phyloP scores from a whole-genome alignment of 1,284 basidiomycete species.

The Trametes versicolor region DNA sequence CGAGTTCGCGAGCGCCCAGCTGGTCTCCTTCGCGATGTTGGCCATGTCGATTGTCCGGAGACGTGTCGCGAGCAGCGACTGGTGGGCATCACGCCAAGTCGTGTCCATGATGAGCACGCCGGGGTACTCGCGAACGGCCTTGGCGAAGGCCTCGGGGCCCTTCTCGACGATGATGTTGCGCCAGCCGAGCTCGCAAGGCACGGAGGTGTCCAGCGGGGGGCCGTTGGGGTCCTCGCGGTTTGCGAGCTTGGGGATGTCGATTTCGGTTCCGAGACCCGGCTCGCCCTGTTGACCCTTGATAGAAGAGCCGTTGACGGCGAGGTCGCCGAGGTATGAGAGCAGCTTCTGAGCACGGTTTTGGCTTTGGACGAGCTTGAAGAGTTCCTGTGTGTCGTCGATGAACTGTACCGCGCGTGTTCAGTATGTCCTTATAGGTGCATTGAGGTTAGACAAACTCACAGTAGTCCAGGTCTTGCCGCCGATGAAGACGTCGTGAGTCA shows the following conservation, averaged over 20 bases:
- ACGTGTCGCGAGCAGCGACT: slow-evolving; percentile 96
- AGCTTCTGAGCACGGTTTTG: slow-evolving; percentile 99
- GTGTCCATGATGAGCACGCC: slow-evolving; percentile 98
- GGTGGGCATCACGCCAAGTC: slow-evolving; percentile 99
- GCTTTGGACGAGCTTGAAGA: slow-evolving; percentile 98
- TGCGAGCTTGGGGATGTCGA: slow-evolving; percentile 84
- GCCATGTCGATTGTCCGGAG: slow-evolving; percentile 97
- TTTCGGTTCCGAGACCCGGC: slow-evolving; percentile 93
- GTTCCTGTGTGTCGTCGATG: slow-evolving; percentile 98
- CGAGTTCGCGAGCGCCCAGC: slow-evolving; percentile 93
- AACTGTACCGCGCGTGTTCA: slow-evolving; percentile 61
- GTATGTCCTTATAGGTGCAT: neutral
- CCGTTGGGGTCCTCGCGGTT: slow-evolving; percentile 84
- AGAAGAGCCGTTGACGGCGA: slow-evolving; percentile 97
- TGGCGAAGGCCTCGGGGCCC: slow-evolving; percentile 98
- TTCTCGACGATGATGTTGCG: slow-evolving; percentile 99
- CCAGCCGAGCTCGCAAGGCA: slow-evolving; percentile 93
- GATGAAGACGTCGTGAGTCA: slow-evolving; percentile 98
- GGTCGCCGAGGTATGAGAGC: slow-evolving; percentile 95
- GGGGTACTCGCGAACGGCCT: slow-evolving; percentile 96
- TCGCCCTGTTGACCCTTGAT: slow-evolving; percentile 96
- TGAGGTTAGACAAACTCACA: slow-evolving; percentile 51
- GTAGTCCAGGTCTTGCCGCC: slow-evolving; percentile 99
- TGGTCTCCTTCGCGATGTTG: slow-evolving; percentile 99
- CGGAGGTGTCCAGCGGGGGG: slow-evolving; percentile 79